Percentiles rank a stretch among this genome's conserved stretches.
These are phyloP conservation scores for Scutellaria baicalensis DNA, from an alignment of 257 asterid species.

Conservation along the genomic window DNA sequence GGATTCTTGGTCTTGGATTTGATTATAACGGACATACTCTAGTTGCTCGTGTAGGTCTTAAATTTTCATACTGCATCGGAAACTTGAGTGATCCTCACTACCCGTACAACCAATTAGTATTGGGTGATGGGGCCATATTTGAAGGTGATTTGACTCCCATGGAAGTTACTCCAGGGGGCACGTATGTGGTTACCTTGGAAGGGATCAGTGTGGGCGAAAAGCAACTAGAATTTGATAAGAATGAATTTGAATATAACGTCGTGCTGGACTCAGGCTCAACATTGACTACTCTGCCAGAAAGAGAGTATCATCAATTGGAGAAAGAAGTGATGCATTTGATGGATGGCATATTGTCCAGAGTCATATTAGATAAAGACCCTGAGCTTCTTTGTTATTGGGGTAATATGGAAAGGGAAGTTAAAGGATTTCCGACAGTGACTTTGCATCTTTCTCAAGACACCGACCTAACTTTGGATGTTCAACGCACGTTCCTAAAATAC, in stretches of 20 bases:
- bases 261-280: not conserved
- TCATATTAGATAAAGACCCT: not conserved
- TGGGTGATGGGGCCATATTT: conserved; percentile 16
- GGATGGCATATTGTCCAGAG: not conserved
- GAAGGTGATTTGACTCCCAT: conserved; percentile 18
- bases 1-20: conserved; percentile 15
- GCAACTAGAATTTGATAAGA: not conserved
- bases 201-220: conserved; percentile 12
- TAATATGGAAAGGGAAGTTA: not conserved
- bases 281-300: not conserved
- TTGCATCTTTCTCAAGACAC: not conserved
- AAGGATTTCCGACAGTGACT: conserved; percentile 13
- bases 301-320: not conserved
- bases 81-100: conserved; percentile 23
- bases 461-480: not conserved
- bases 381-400: not conserved
- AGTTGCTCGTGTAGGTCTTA: conserved; percentile 7
- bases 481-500: not conserved
- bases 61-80: conserved; percentile 21
- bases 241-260: not conserved
- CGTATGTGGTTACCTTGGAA: not conserved
- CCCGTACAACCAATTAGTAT: conserved; percentile 13
- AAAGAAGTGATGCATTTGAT: not conserved
- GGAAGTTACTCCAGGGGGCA: not conserved
- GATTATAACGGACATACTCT: not conserved